Evolutionary conservation across 2,329 filamentous ascomycete genomes (phyloP), one percentile per base, ranked within the genome.

Genomic region (Ambrosiella beaveri): DNA sequence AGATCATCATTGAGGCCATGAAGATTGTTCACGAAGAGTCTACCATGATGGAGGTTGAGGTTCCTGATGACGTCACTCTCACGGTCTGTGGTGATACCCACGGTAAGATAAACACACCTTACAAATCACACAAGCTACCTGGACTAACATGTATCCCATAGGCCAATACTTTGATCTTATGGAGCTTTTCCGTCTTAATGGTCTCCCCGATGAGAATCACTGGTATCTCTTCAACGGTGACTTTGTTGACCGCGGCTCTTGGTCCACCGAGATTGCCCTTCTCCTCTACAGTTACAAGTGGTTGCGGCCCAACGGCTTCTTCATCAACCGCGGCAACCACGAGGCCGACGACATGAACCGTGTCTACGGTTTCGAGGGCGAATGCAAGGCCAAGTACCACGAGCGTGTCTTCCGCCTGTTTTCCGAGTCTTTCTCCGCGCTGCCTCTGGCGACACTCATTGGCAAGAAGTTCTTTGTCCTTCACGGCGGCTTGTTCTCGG

Each of bases 341-440:
- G 93, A 98, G 74, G 97, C 93, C 54, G 91, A 97, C 68, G 91
- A 96, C 71, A 98, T 98, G 93, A 98, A 98, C 76, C 83, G 88
- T 64, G 90, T 93, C 57, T 98, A 98, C 68, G 93, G 93, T 15
- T 98, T 98, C 66, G 93, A 98, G 71, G 93, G 93, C 67, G 93
- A 98, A 70, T 97, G 93, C 76, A 93, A 91, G 71, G 88, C 88
- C 65, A 98, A 98, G 73, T 98, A 98, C 72, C 96, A 88, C 69
- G 93, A 95, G 71, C 84, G 87, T 51, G 81, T 88, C 37, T 98
- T 97, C 80, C 97, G 95, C 73, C 76, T 97, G 50, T 98, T 98
- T 74, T 97, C 91, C 0, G 93, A 98, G 70, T 94, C 89, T 62
- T 98, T 98, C 77, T 96, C 90, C 7, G 90, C 91, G 15, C 74